These are phyloP conservation scores for Gastrolobium bilobum DNA, from an alignment of 306 rosid species.

Conservation along the genomic window DNA sequence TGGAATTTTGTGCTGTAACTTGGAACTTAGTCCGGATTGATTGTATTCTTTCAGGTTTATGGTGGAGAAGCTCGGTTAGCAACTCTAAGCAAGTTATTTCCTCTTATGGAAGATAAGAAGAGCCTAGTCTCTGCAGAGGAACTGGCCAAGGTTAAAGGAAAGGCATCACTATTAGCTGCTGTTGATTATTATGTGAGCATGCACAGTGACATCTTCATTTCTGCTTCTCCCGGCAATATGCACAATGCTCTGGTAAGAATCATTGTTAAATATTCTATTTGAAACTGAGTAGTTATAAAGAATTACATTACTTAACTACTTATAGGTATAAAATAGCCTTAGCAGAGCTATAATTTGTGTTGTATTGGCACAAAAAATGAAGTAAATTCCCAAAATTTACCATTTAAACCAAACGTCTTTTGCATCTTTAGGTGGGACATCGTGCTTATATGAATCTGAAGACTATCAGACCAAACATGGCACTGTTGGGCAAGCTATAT, in stretches of 20 bases:
- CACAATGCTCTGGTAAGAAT: constrained; percentile 93
- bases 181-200: constrained; percentile 90
- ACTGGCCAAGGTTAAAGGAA: constrained; percentile 78
- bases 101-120: constrained; percentile 93
- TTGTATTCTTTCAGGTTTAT: constrained; percentile 71
- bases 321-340: constrained; percentile 20
- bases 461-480: constrained; percentile 96
- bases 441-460: constrained; percentile 86
- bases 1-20: constrained; percentile 4
- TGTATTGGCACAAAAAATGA: constrained; percentile 28
- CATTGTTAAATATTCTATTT: constrained; percentile 28
- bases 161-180: constrained; percentile 93
- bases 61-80: constrained; percentile 95
- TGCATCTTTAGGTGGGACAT: constrained; percentile 75
- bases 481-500: constrained; percentile 82
- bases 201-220: constrained; percentile 94
- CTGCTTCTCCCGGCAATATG: constrained; percentile 99
- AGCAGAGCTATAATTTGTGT: constrained; percentile 19
- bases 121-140: constrained; percentile 78
- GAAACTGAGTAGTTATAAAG: constrained; percentile 15
- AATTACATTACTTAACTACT: constrained; percentile 11
- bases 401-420: constrained; percentile 32
- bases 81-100: constrained; percentile 71
- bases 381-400: constrained; percentile 37
- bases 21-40: constrained; percentile 33